Base-by-base conservation (phyloP, 305 asterid genomes). In the Galium porrigens region DNA sequence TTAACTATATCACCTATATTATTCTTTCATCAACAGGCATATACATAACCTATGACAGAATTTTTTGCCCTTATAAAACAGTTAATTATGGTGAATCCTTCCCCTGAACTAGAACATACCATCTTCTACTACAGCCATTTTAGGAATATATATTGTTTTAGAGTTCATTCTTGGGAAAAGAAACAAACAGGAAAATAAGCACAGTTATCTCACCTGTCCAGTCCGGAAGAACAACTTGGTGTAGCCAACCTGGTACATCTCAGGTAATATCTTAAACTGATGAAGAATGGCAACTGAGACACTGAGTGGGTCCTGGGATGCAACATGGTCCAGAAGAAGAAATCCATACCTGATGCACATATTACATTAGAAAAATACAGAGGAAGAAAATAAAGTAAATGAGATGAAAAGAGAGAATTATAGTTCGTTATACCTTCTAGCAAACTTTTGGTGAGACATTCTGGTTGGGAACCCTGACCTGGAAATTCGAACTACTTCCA, bases 181-280 rank as follows among this genome's bases (percentile, higher is more conserved):
- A 27, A 57, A 8, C 6, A 25, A 30, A 58, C 4, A 4, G 17
- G 20, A 11, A 0, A 33, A 65, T 56, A 36, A 25, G 62, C 42
- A 18, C 25, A 65, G 22, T 52, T 37, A 67, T 59, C 80, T 84
- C 68, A 90, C 99, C 95, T 94, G 99, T 62, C 99, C 99, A 68
- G 99, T 86, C 61, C 99, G 90, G 78, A 94, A 94, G 76, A 94
- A 94, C 82, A 94, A 80, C 72, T 94, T 94, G 36, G 97, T 87
- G 83, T 87, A 94, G 72, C 99, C 99, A 78, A 94, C 97, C 80
- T 90, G 99, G 76, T 90, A 89, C 99, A 94, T 86, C 81, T 94
- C 99, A 4, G 99, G 97, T 44, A 86, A 84, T 79, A 90, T 94
- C 78, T 90, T 86, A 78, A 94, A 94, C 85, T 94, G 99, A 68